phyloP scores from a whole-genome alignment of 116 monocot species.

The Phalaenopsis hybrid region DNA sequence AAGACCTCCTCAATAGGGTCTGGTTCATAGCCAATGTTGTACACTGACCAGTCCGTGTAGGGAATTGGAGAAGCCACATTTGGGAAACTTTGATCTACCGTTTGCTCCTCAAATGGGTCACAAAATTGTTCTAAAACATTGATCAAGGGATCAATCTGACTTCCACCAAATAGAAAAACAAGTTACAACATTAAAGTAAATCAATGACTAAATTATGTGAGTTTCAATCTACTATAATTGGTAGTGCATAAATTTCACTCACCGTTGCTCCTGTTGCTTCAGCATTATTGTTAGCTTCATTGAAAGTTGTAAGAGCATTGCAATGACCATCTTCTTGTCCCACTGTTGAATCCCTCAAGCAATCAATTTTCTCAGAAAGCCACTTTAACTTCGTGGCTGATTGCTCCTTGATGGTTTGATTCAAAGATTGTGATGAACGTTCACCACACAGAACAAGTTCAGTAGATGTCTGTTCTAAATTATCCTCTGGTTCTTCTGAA shows the following conservation, averaged over 20 bases:
- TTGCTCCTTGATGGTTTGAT: conserved; percentile 11
- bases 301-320: conserved; percentile 8
- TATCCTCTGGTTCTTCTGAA: conserved; percentile 24
- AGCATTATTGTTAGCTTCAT: conserved; percentile 9
- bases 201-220: not conserved
- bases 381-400: conserved; percentile 19
- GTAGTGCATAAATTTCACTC: conserved; percentile 4
- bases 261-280: conserved; percentile 9
- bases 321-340: conserved; percentile 14
- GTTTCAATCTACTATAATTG: not conserved
- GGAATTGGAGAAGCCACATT: conserved; percentile 19
- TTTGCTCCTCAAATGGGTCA: conserved; percentile 16
- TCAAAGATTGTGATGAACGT: conserved; percentile 2
- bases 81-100: conserved; percentile 11
- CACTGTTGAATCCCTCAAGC: not conserved
- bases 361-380: conserved; percentile 20
- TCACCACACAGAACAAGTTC: conserved; percentile 20
- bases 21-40: conserved; percentile 13
- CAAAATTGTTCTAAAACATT: conserved; percentile 14
- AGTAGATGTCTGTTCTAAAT: conserved; percentile 15
- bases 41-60: conserved; percentile 14
- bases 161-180: not conserved
- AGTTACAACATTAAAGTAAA: not conserved
- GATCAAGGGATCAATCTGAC: conserved; percentile 28
- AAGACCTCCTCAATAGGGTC: conserved; percentile 23